Percentiles rank a stretch among this genome's conserved stretches.
Evolutionary conservation across 768 basidiomycete genomes (phyloP).

Genomic region (Pleurotus cornucopiae): DNA sequence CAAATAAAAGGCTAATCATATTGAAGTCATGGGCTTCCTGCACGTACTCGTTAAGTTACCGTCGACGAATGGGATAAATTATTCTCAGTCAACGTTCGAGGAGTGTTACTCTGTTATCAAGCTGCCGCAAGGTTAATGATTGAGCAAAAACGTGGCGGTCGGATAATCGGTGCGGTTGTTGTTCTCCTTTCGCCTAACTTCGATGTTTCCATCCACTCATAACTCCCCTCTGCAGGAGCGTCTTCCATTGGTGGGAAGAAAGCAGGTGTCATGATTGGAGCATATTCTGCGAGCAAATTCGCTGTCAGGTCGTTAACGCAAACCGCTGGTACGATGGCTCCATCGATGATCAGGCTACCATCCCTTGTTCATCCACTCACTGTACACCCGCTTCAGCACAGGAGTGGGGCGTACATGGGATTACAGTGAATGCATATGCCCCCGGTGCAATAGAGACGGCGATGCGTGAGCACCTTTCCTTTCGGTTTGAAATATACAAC

Average conservation of each 20-base stretch:
- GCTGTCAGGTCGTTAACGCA: slow-evolving; percentile 39
- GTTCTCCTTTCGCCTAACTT: neutral
- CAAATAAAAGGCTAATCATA: neutral
- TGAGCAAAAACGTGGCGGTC: slow-evolving; percentile 22
- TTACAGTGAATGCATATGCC: slow-evolving; percentile 17
- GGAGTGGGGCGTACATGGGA: slow-evolving; percentile 11
- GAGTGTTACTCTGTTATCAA: slow-evolving; percentile 21
- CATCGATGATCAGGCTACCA: no score
- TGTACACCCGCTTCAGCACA: slow-evolving; percentile 1
- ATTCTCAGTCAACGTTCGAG: slow-evolving; percentile 19
- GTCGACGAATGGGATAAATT: slow-evolving; percentile 16
- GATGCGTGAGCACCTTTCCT: neutral
- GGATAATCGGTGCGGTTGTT: slow-evolving; percentile 20
- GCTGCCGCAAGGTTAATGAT: slow-evolving; percentile 24
- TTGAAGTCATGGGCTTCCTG: neutral
- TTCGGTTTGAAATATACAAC: neutral
- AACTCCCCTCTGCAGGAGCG: slow-evolving; percentile 11
- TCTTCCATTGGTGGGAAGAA: slow-evolving; percentile 25
- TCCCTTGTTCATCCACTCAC: neutral
- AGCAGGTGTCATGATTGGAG: slow-evolving; percentile 16
- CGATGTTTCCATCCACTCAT: neutral
- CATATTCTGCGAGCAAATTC: slow-evolving; percentile 35
- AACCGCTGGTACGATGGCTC: slow-evolving; percentile 22
- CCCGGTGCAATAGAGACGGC: slow-evolving; percentile 13
- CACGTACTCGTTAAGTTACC: slow-evolving; percentile 3